A percentile compares a stretch with the other conserved stretches of the same genome.
phyloP scores from a whole-genome alignment of 352 stramenopile genomes.

The Blastocystis sp. region DNA sequence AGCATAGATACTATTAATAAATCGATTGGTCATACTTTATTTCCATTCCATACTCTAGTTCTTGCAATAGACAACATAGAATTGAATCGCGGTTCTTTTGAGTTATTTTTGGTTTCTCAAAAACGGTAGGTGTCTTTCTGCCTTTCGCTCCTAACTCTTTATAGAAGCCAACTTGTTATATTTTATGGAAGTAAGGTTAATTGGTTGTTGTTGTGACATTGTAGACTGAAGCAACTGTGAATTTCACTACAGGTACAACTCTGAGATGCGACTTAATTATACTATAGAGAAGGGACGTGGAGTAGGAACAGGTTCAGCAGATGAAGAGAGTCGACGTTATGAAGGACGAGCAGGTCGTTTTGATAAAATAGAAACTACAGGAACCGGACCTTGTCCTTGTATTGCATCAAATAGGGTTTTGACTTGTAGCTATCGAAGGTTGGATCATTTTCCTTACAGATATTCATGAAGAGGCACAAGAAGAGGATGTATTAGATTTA shows the following conservation, averaged over 20 bases:
- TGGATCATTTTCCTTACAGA: constrained; percentile 91
- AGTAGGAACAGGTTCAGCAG: neutral
- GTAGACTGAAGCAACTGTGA: neutral
- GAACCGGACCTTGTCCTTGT: constrained; percentile 26
- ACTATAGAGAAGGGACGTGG: constrained; percentile 30
- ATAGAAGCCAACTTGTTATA: too few species aligned
- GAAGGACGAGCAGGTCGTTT: constrained; percentile 31
- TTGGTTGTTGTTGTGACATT: too few species aligned
- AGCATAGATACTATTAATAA: too few species aligned
- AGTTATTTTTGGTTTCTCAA: too few species aligned
- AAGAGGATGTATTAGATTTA: constrained; percentile 90
- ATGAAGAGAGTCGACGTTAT: neutral
- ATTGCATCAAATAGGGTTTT: neutral
- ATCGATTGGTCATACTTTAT: too few species aligned
- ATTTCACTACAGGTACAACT: neutral
- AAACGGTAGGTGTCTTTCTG: too few species aligned
- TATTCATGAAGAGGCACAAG: constrained; percentile 89
- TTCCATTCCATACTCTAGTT: too few species aligned
- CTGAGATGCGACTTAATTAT: neutral
- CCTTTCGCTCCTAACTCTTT: too few species aligned
- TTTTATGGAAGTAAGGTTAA: too few species aligned
- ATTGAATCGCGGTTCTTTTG: too few species aligned
- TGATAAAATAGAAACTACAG: constrained; percentile 53
- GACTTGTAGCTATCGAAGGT: constrained; percentile 82
- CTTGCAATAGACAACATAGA: too few species aligned